Base-by-base conservation (phyloP, 345 rosid species). In the Bruguiera parviflora region DNA sequence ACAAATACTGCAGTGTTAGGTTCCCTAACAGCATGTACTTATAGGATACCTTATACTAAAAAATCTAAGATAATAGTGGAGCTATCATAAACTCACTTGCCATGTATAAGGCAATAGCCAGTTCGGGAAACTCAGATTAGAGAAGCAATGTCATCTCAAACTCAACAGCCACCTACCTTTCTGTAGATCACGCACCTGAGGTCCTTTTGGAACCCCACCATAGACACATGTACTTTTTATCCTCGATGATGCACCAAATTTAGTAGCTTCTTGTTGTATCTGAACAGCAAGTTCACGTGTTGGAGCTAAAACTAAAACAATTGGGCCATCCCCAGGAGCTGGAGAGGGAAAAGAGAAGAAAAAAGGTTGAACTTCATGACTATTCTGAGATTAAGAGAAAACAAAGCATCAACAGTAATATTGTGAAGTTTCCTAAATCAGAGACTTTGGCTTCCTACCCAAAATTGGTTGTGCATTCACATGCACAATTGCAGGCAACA, bases 201-300 rank as follows among this genome's bases (percentile, higher is more conserved):
- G 99, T 77, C 99, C 99, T 83, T 96, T 96, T 6, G 99, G 99
- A 76, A 96, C 99, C 75, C 99, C 99, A 73, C 99, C 99, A 65
- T 96, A 96, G 63, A 92, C 82, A 81, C 99, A 92, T 39, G 98
- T 92, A 76, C 76, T 92, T 79, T 96, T 96, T 64, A 96, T 92
- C 80, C 83, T 87, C 8, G 98, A 96, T 31, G 99, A 92, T 55
- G 98, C 87, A 67, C 99, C 99, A 68, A 96, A 96, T 75, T 96
- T 96, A 69, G 98, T 79, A 29, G 97, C 85, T 77, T 96, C 99
- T 81, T 90, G 97, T 80, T 96, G 99, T 78, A 96, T 96, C 80
- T 96, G 99, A 64, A 96, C 99, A 62, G 99, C 99, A 77, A 96
- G 95, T 78, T 96, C 99, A 46, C 99, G 96, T 21, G 99, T 96